A percentile compares a stretch with the other conserved stretches of the same genome.
phyloP scores from a whole-genome alignment of 345 rosid species.

The Eucalyptus leucophloia region DNA sequence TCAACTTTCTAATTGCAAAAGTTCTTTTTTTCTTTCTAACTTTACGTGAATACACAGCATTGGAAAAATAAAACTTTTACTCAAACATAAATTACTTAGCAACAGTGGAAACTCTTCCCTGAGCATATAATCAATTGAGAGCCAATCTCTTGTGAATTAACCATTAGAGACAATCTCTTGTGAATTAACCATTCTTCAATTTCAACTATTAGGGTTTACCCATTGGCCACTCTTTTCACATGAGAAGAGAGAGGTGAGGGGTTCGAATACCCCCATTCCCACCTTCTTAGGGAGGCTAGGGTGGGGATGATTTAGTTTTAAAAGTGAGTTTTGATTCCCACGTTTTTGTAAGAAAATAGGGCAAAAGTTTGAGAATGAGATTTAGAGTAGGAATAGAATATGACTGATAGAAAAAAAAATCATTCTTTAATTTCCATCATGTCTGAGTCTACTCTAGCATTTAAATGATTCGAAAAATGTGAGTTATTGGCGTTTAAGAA shows the following conservation, averaged over 20 bases:
- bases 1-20: neutral
- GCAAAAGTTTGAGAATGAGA: no score
- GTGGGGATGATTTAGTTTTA: no score
- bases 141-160: neutral
- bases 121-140: neutral
- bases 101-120: neutral
- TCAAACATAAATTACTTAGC: neutral
- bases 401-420: neutral
- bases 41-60: neutral
- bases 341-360: no score
- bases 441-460: neutral
- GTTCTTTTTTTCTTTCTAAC: neutral
- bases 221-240: rapidly evolving
- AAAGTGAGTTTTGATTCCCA: rapidly evolving
- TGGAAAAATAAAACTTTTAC: neutral
- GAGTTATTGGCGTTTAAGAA: neutral
- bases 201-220: no score
- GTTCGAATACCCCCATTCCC: no score
- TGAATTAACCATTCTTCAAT: neutral
- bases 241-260: no score
- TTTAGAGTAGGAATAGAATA: no score
- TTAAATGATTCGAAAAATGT: neutral
- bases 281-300: no score
- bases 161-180: neutral
- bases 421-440: neutral